Evolutionary conservation across 306 rosid genomes (phyloP).

Genomic region (Cucumis cinereus): DNA sequence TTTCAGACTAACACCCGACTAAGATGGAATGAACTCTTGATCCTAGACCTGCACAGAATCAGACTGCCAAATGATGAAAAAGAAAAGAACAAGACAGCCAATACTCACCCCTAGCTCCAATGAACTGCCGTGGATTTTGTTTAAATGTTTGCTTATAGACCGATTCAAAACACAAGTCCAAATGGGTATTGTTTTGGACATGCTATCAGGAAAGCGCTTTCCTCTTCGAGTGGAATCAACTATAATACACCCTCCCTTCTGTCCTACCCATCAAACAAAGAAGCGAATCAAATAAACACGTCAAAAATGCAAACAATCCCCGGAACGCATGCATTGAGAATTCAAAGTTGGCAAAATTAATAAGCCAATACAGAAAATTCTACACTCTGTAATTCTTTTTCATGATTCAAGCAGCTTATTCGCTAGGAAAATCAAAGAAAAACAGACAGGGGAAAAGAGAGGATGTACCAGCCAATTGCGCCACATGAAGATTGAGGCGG

Average conservation of each 20-base stretch:
- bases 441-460: not conserved
- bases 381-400: not conserved
- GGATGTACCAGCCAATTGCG: slow-evolving; percentile 57
- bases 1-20: not conserved
- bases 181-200: slow-evolving; percentile 92
- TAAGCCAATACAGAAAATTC: not conserved
- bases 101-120: slow-evolving; percentile 25
- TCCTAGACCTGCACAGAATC: not conserved
- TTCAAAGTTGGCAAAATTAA: not conserved
- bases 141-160: slow-evolving; percentile 29
- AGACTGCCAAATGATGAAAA: not conserved
- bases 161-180: slow-evolving; percentile 90
- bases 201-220: slow-evolving; percentile 88
- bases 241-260: slow-evolving; percentile 71
- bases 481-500: slow-evolving; percentile 80
- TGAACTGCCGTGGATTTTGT: slow-evolving; percentile 13
- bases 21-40: not conserved
- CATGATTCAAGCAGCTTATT: not conserved
- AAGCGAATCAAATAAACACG: not conserved
- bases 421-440: not conserved
- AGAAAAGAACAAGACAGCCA: not conserved
- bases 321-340: not conserved
- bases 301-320: not conserved
- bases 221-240: slow-evolving; percentile 90
- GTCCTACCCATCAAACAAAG: slow-evolving; percentile 47